Evolutionary conservation across 768 basidiomycete species (phyloP), one percentile per base, ranked within the genome.

Genomic region (Lentinus brumalis): DNA sequence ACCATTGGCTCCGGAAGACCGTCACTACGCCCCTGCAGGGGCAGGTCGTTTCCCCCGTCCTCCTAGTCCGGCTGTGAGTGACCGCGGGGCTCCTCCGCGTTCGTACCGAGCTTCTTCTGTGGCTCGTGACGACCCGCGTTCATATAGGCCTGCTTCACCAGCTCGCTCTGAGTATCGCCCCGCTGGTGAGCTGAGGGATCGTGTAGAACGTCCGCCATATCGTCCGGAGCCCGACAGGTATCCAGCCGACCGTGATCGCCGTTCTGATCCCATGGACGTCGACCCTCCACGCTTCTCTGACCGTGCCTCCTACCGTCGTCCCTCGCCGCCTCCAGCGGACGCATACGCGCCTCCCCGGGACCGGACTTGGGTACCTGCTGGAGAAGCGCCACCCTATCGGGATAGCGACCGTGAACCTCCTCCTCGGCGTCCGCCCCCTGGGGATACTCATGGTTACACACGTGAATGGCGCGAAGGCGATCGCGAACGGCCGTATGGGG

Each of bases 221-320:
- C 53, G 61, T 15, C 49, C 63, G n/a, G 67, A 64, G 44, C 57
- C 59, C 29, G 69, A 66, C 45, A 56, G 71, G 30, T 69, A 65
- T 55, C 59, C 60, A 21, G 30, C 57, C 30, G 72, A 71, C 38
- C 35, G 35, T 11, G 72, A 71, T 32, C 65, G 69, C 1, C 64
- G 68, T 6, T 49, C 63, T 5, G 68, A 69, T 10, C 21, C 54
- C 18, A 70, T 70, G 69, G 69, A 70, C 41, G 63, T 69, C 10
- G 70, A 73, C 50, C 29, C 63, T 26, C 65, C 67, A 4, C 67
- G 67, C 11, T 50, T 50, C 42, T 18, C 29, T 38, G 61, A 59
- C 6, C 65, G 65, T 38, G 42, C 63, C 21, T 53, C 66, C 2
- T 69, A 66, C 52, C 64, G 67, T 14, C 61, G 69, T 2, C 62